Conservation (phyloP, 331 rosid species). For the Dryas integrifolia region DNA sequence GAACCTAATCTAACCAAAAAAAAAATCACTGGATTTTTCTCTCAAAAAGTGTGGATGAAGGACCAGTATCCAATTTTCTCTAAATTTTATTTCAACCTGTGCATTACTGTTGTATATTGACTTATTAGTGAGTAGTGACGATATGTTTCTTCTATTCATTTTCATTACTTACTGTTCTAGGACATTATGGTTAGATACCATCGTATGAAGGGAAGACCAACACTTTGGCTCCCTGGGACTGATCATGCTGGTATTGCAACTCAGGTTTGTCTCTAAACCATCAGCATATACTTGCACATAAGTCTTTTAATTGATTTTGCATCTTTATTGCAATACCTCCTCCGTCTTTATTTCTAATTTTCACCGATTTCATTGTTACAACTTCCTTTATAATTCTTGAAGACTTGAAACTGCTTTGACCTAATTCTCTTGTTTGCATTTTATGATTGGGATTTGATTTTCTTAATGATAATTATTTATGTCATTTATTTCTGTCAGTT, state of each 20-base stretch:
- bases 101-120: background rate
- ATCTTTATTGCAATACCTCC: background rate
- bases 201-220: conserved; percentile 95
- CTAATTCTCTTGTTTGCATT: background rate
- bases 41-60: background rate
- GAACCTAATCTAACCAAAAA: background rate
- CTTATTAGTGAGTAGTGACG: no score
- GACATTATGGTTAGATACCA: conserved; percentile 95
- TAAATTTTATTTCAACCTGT: background rate
- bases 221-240: conserved; percentile 97
- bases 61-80: background rate
- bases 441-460: background rate
- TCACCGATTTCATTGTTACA: background rate
- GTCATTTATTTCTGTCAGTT: background rate
- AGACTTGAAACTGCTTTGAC: background rate
- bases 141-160: background rate
- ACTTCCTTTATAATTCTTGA: conserved; percentile 7
- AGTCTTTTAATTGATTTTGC: conserved; percentile 10
- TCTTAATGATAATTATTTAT: background rate
- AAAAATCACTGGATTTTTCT: background rate
- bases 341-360: background rate
- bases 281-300: background rate
- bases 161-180: conserved; percentile 41
- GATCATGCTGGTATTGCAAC: conserved; percentile 99
- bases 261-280: conserved; percentile 57